phyloP scores from a whole-genome alignment of 148 eudicot genomes.

The Nepenthes gracilis region DNA sequence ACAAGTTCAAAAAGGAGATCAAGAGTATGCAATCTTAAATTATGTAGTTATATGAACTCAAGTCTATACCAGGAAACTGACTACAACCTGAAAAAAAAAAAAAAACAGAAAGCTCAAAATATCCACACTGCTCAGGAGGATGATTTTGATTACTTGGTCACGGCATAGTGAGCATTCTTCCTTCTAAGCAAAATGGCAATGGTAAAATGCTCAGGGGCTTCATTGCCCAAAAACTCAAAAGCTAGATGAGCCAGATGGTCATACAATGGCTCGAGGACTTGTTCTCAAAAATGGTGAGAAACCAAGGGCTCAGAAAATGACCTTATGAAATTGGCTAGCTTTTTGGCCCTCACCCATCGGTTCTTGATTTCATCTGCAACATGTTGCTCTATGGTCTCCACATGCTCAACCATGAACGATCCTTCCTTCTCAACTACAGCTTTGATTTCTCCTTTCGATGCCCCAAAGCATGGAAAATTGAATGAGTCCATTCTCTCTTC shows the following conservation, averaged over 20 bases:
- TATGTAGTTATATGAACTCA: too few relatives aligned
- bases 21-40: too few relatives aligned
- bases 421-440: slow-evolving; percentile 10
- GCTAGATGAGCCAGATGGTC: background rate
- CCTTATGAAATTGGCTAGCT: slow-evolving; percentile 10
- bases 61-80: too few relatives aligned
- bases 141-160: too few relatives aligned
- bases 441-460: slow-evolving; percentile 18
- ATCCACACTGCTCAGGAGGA: too few relatives aligned
- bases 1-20: too few relatives aligned
- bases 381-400: slow-evolving; percentile 2
- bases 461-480: slow-evolving; percentile 18
- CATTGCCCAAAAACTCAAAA: slow-evolving; percentile 6
- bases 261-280: slow-evolving; percentile 4
- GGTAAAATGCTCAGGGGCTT: background rate
- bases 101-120: too few relatives aligned
- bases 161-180: too few relatives aligned
- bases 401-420: slow-evolving; percentile 12
- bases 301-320: slow-evolving; percentile 4
- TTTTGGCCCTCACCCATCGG: background rate
- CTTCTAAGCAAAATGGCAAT: slow-evolving; percentile 9
- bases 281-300: slow-evolving; percentile 17
- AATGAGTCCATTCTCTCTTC: slow-evolving; percentile 21
- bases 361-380: background rate
- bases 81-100: too few relatives aligned